Base-by-base conservation (phyloP, 768 basidiomycete genomes). In the Lentinus brumalis region DNA sequence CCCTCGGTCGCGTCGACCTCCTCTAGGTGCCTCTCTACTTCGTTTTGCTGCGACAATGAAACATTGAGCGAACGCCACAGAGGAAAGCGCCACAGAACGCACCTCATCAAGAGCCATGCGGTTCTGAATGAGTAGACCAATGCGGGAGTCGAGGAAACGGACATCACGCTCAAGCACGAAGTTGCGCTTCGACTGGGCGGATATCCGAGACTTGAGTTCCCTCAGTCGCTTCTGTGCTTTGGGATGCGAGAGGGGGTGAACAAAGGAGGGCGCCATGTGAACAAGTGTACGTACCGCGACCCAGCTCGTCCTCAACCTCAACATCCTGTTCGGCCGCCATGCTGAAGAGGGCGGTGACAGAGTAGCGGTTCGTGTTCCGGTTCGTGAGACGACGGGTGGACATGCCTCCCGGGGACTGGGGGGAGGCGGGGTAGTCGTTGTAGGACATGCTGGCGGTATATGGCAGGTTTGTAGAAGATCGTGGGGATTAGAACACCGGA, bases 291-390 rank as follows among this genome's bases (percentile, higher is more conserved):
- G 64, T 69, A 93, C 94, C 94, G 83, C 94, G 81, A 6, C 96
- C 94, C 60, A 98, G 79, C 74, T 98, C 96, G 74, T 98, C 96
- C 73, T 97, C 95, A 47, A 98, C 92, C 75, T 98, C 96, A 11
- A 95, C 89, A 73, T 98, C 96, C 80, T 98, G 95, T 77, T 98
- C 96, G 39, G 96, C 96, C 12, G 96, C 96, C 89, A 98, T 95
- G 70, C 92, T 94, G 74, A 96, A 98, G 67, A 98, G 81, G 30
- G 94, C 94, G 52, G 92, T 98, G 41, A 98, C 96, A 74, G 90
- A 92, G 78, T 97, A 96, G 60, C 96, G 89, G 78, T 97, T 96
- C 66, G 93, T 96, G 74, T 94, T 97, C 74, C 96, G 80, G 80
- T 94, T 94, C 39, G 92, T 92, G 71, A 92, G 82, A 32, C 92